Conservation (phyloP, 495 filamentous ascomycete species). For the Penicillium lividum region DNA sequence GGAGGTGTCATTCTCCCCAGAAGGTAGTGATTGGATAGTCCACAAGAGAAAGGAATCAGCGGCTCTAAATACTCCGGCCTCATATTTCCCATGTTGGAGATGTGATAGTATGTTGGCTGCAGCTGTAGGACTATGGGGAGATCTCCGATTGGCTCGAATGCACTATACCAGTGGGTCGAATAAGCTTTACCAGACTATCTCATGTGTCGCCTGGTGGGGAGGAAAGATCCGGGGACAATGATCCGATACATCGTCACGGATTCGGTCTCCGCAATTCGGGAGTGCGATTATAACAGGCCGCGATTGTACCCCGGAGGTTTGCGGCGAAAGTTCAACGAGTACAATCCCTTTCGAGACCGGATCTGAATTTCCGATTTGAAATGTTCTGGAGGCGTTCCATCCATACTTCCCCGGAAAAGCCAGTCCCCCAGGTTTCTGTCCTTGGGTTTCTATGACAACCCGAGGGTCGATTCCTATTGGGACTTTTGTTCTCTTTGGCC, state of each 20-base stretch:
- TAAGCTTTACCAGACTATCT: constrained; percentile 16
- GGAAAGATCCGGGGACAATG: constrained; percentile 30
- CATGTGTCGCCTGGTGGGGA: constrained; percentile 24
- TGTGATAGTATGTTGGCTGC: not conserved
- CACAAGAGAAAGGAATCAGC: not conserved
- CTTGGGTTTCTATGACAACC: not conserved
- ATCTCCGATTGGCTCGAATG: constrained; percentile 4
- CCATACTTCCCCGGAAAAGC: not conserved
- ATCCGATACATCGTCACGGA: constrained; percentile 20
- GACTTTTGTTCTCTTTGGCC: not conserved
- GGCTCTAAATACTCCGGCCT: not conserved
- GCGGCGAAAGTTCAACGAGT: constrained; percentile 2
- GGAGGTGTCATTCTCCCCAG: constrained; percentile 2
- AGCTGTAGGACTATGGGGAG: not conserved
- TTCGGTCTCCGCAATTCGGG: constrained; percentile 18
- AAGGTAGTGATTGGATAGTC: not conserved
- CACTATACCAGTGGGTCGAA: constrained; percentile 23
- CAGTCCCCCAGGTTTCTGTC: not conserved
- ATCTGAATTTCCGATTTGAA: constrained; percentile 9
- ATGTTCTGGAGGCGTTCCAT: constrained; percentile 1
- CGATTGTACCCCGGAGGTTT: constrained; percentile 18
- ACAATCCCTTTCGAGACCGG: constrained; percentile 11
- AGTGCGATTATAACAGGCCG: constrained; percentile 16
- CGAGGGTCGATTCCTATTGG: not conserved
- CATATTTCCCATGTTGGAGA: not conserved